A percentile compares a stretch with the other conserved stretches of the same genome.
phyloP scores from a whole-genome alignment of 352 stramenopile genomes.

The Saprolegnia diclina region DNA sequence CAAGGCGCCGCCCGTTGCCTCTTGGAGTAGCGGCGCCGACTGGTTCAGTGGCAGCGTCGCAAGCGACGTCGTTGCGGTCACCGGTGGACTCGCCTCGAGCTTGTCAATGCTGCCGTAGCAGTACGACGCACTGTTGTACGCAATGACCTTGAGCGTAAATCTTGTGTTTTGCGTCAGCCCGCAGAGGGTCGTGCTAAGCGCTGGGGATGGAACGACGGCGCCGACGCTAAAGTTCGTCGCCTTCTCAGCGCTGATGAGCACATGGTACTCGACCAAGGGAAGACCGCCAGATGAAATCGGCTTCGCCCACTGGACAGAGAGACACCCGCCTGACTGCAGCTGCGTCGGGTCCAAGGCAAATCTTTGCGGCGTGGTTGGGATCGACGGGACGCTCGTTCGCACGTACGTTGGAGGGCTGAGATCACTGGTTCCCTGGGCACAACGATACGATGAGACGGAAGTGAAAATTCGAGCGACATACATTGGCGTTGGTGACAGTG shows the following conservation, averaged over 20 bases:
- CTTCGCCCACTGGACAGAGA: not conserved
- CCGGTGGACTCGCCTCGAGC: not conserved
- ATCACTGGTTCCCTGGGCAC: not conserved
- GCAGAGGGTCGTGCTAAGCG: conserved; percentile 35
- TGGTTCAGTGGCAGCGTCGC: conserved; percentile 3
- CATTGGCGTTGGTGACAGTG: conserved; percentile 11
- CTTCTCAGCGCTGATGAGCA: conserved; percentile 1
- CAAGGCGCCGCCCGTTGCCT: conserved; percentile 6
- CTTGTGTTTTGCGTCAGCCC: conserved; percentile 43
- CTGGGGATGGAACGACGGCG: conserved; percentile 23
- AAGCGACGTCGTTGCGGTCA: not conserved
- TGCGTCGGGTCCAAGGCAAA: not conserved
- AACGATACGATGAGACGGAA: not conserved
- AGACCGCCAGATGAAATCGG: conserved; percentile 2
- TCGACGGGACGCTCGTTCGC: not conserved
- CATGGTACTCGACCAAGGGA: conserved; percentile 1
- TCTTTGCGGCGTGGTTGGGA: not conserved
- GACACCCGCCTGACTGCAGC: not conserved
- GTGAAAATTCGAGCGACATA: not conserved
- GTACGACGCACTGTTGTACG: conserved; percentile 25
- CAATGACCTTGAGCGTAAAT: conserved; percentile 45
- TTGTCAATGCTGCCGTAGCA: not conserved
- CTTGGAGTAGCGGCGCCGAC: not conserved
- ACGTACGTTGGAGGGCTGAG: not conserved
- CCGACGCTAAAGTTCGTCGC: conserved; percentile 28